Base-by-base conservation (phyloP, 2,329 filamentous ascomycete genomes). In the Alternaria postmessia region DNA sequence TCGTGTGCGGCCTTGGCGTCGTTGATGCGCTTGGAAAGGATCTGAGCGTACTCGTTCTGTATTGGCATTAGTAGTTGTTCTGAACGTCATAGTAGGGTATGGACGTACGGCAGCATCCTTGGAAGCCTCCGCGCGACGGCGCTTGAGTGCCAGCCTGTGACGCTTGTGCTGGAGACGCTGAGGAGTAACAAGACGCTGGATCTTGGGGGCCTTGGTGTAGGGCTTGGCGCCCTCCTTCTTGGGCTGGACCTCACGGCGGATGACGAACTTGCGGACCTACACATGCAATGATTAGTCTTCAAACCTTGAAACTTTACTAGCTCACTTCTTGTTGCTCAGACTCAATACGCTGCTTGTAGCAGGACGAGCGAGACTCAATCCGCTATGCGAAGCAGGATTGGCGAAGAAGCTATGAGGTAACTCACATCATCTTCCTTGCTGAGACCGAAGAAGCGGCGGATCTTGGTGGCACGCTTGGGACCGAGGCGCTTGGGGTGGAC, bases 361-460 rank as follows among this genome's bases (percentile, higher is more conserved):
- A 76, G 75, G 77, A 81, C 78, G 81, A 86, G 86, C 87, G 85
- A 92, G 81, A 80, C 81, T 82, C 81, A 80, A 80, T 79, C 80
- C 75, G 71, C 71, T 65, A 74, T 68, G 54, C 66, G 65, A 63
- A 69, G 75, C 73, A 76, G 75, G 78, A 82, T 78, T 82, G 86
- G 86, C 87, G 85, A 92, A 90, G 91, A 87, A 88, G 90, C 72
- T 78, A 79, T 82, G 81, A 81, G 79, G 82, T 79, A 82, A 93
- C 92, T 89, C 91, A 98, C 94, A 92, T 99, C 95, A 88, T 99
- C 95, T 91, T 98, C 94, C 94, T 98, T 98, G 92, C 91, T 94
- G 89, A 99, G 92, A 87, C 93, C 90, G 88, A 98, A 99, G 91
- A 99, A 99, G 83, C 90, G 91, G 85, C 94, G 93, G 87, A 99